Base-by-base conservation (phyloP, 2,329 filamentous ascomycete genomes). In the Sporothrix schenckii region DNA sequence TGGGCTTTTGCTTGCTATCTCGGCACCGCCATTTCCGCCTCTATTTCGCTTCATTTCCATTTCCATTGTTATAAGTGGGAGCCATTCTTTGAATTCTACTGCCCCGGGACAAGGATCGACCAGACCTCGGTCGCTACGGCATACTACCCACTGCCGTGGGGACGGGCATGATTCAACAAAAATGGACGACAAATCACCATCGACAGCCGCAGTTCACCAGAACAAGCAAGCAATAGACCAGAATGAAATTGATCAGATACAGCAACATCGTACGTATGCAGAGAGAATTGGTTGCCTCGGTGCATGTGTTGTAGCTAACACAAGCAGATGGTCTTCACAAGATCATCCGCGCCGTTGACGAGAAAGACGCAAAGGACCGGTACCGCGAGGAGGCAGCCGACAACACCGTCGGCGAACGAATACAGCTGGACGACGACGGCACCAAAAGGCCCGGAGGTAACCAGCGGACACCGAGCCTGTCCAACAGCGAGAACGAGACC, bases 401-500 rank as follows among this genome's bases (percentile, higher is more conserved):
- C 71, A 70, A 72, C 69, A 63, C 30, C 4, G 44, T 27, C 4
- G 70, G 69, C 9, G 52, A 41, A 21, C 66, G 58, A 47, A 69
- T 56, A 41, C 52, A 65, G 27, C n/a, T 69, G 14, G 30, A 21
- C 27, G 60, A 21, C 24, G 16, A 21, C 13, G 60, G n/a, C 19
- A 14, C 52, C 9, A 49, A 63, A 19, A 14, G 9, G 47, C 30
- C 54, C 24, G 27, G 19, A 34, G 47, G 52, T 6, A 21, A 50
- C 54, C 58, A 16, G 11, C 52, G 24, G 21, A 54, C 63, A 68
- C 61, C 16, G n/a, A 66, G 47, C 11, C 24, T 68, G 39, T 66
- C 50, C 75, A 80, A 73, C 63, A 75, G 75, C 47, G 75, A 76
- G 21, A 69, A 71, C 21, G 77, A 77, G 14, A 77, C 75, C 21